These are phyloP conservation scores for Coniochaeta ligniaria DNA, from an alignment of 2,329 filamentous ascomycete genomes.

Conservation along the genomic window DNA sequence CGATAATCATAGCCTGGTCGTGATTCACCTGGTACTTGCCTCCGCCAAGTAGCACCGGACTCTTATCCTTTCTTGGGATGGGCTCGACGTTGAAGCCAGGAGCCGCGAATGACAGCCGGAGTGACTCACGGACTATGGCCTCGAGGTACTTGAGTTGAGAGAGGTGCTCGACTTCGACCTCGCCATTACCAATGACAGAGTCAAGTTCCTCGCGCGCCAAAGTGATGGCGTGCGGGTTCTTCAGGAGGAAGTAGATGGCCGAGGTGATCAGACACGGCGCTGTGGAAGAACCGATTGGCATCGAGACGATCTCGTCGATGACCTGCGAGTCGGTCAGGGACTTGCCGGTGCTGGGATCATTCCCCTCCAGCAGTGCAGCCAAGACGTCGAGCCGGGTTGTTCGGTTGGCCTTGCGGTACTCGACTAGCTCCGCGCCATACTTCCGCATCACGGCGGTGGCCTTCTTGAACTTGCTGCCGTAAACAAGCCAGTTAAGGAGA, in stretches of 20 bases:
- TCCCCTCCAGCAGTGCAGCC: constrained; percentile 48
- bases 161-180: constrained; percentile 40
- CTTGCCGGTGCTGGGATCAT: constrained; percentile 55
- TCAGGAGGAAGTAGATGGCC: constrained; percentile 42
- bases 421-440: constrained; percentile 49
- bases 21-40: constrained; percentile 42
- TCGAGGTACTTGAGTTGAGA: constrained; percentile 45
- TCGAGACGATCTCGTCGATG: constrained; percentile 61
- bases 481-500: constrained; percentile 44
- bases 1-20: constrained; percentile 40
- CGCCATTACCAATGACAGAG: constrained; percentile 35
- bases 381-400: constrained; percentile 53
- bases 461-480: constrained; percentile 44
- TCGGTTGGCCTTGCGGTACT: constrained; percentile 45
- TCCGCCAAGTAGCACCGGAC: constrained; percentile 36
- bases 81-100: constrained; percentile 49
- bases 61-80: constrained; percentile 29
- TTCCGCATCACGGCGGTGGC: constrained; percentile 46
- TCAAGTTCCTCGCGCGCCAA: constrained; percentile 48
- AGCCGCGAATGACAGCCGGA: constrained; percentile 46
- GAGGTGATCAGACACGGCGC: constrained; percentile 36
- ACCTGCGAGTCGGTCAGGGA: constrained; percentile 51
- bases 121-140: constrained; percentile 44
- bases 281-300: constrained; percentile 52
- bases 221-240: constrained; percentile 39